Conservation (phyloP, 768 basidiomycete genomes). For the Trametes sanguinea region DNA sequence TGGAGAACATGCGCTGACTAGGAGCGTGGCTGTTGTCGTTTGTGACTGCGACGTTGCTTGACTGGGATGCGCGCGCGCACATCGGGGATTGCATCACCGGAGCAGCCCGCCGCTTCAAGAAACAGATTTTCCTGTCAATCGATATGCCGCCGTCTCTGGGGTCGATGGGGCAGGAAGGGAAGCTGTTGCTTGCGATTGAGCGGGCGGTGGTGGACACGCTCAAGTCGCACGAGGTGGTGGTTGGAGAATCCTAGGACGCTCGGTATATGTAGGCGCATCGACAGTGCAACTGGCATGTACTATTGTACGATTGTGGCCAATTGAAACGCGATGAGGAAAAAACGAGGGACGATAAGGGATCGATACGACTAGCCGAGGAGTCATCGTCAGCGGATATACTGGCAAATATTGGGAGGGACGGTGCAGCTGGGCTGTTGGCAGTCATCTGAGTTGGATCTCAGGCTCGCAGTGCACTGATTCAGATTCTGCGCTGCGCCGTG, state of each 20-base stretch:
- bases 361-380: neutral
- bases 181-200: conserved; percentile 58
- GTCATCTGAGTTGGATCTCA: conserved; percentile 20
- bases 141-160: conserved; percentile 49
- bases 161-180: conserved; percentile 49
- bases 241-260: neutral
- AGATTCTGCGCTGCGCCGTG: conserved; percentile 18
- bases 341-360: neutral
- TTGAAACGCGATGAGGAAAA: neutral
- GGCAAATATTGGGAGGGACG: neutral
- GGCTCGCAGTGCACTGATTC: neutral
- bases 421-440: neutral
- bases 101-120: conserved; percentile 63
- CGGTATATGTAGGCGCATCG: neutral
- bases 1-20: conserved; percentile 19
- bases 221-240: conserved; percentile 31
- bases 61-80: conserved; percentile 2
- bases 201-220: conserved; percentile 55
- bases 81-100: neutral
- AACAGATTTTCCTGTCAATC: conserved; percentile 73
- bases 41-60: conserved; percentile 2
- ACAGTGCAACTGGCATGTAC: neutral
- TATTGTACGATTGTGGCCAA: neutral
- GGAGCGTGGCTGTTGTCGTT: conserved; percentile 12
- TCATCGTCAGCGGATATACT: neutral